Conservation (phyloP, 2,329 filamentous ascomycete species). For the Ophiostoma novo-ulmi region DNA sequence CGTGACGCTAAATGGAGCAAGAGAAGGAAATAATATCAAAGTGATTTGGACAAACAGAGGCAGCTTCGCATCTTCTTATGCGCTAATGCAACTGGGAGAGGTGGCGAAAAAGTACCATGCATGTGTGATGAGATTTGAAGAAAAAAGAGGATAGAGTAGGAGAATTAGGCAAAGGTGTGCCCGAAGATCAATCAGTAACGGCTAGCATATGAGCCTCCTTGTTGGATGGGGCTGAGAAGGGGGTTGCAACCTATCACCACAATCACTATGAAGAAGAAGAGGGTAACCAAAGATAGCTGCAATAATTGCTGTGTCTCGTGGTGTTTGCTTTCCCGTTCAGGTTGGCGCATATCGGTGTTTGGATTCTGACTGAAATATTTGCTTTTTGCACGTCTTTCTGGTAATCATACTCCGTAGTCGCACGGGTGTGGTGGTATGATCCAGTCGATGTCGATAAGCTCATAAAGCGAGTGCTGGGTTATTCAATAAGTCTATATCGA, state of each 20-base stretch:
- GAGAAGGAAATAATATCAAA: not conserved
- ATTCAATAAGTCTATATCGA: too few species aligned
- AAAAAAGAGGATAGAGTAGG: not conserved
- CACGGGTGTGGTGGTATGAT: too few species aligned
- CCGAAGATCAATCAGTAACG: not conserved
- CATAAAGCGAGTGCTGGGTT: too few species aligned
- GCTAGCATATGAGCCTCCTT: not conserved
- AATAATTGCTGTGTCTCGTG: not conserved
- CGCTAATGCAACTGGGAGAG: not conserved
- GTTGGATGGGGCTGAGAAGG: not conserved
- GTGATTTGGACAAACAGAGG: not conserved
- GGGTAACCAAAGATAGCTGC: not conserved
- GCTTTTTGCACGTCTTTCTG: too few species aligned
- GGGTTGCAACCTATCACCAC: not conserved
- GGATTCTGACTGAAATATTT: too few species aligned
- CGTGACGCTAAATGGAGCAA: not conserved
- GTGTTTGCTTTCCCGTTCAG: too few species aligned
- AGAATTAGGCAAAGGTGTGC: not conserved
- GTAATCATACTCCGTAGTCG: too few species aligned
- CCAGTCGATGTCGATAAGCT: too few species aligned
- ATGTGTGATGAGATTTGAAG: not conserved
- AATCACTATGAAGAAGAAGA: not conserved
- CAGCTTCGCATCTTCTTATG: too few species aligned
- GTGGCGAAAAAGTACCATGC: not conserved
- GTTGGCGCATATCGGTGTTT: too few species aligned